Conservation (phyloP, 176 grass and related monocot species). For the Thalia dealbata region DNA sequence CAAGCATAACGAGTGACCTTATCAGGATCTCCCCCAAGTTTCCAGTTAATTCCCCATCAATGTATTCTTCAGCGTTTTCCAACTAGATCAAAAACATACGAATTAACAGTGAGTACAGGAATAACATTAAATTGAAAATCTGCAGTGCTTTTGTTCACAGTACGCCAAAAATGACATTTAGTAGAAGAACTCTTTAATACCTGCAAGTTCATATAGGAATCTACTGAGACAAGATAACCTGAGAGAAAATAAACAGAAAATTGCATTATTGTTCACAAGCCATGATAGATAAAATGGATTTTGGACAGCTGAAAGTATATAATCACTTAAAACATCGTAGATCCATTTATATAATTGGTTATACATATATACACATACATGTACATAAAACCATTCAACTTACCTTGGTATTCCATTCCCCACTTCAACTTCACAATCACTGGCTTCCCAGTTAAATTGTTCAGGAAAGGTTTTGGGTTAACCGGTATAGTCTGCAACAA, state of each 20-base stretch:
- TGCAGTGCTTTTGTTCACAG: no score
- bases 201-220: slow-evolving; percentile 95
- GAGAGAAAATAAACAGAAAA: not conserved
- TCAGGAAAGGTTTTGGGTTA: slow-evolving; percentile 90
- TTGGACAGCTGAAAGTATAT: not conserved
- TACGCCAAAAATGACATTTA: not conserved
- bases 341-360: no score
- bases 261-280: not conserved
- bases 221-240: slow-evolving; percentile 84
- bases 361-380: no score
- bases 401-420: slow-evolving; percentile 99
- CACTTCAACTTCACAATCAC: slow-evolving; percentile 89
- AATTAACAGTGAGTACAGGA: not conserved
- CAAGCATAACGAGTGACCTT: slow-evolving; percentile 28
- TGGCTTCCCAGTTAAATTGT: slow-evolving; percentile 75
- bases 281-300: not conserved
- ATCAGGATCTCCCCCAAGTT: slow-evolving; percentile 83
- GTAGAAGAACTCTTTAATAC: slow-evolving; percentile 33
- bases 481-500: slow-evolving; percentile 63
- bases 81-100: slow-evolving; percentile 27
- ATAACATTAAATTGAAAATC: not conserved
- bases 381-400: not conserved
- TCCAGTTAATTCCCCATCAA: slow-evolving; percentile 76
- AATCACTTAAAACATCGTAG: not conserved
- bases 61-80: slow-evolving; percentile 81